Evolutionary conservation across 306 rosid genomes (phyloP), one percentile per base, ranked within the genome.

Genomic region (Dryas alaskensis): DNA sequence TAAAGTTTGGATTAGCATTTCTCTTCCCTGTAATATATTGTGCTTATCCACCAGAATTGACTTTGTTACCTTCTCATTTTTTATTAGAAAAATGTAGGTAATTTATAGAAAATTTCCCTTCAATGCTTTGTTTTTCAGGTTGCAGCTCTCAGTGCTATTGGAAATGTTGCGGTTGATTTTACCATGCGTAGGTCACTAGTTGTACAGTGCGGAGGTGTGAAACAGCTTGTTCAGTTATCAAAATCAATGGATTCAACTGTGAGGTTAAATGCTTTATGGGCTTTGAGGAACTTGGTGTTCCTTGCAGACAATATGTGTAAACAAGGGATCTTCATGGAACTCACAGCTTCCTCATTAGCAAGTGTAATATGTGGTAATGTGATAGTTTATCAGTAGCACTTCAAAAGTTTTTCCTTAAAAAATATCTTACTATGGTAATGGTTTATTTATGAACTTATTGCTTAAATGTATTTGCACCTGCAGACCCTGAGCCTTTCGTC

Each of bases 401-500:
- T 74, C 22, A 44, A 4, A 31, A 12, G n/a, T 73, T 17, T 65
- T 70, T 54, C 52, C 48, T 51, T 17, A 8, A 64, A 14, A n/a
- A 49, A 27, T 58, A 57, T 72, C 70, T 65, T 79, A 48, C 40
- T 52, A 37, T 69, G 51, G 43, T 74, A 65, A 63, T 27, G 69
- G 53, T 63, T 55, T 70, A 63, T 44, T 53, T 76, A 14, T 60
- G 55, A 77, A 37, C 17, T 48, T 55, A 5, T 19, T 73, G 57
- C 71, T 74, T 73, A 69, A 68, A 68, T 79, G 63, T 57, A 65
- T 78, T 67, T 63, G 16, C 75, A 70, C 70, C 70, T 80, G 80
- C 92, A 94, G 99, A 94, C 79, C 81, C 99, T 5, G 96, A 92
- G 84, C 81, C 95, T 74, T 84, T 83, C 58, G 90, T 94, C 81